A percentile compares a stretch with the other conserved stretches of the same genome.
phyloP scores from a whole-genome alignment of 2,329 filamentous ascomycete species.

The Alternaria triticina region DNA sequence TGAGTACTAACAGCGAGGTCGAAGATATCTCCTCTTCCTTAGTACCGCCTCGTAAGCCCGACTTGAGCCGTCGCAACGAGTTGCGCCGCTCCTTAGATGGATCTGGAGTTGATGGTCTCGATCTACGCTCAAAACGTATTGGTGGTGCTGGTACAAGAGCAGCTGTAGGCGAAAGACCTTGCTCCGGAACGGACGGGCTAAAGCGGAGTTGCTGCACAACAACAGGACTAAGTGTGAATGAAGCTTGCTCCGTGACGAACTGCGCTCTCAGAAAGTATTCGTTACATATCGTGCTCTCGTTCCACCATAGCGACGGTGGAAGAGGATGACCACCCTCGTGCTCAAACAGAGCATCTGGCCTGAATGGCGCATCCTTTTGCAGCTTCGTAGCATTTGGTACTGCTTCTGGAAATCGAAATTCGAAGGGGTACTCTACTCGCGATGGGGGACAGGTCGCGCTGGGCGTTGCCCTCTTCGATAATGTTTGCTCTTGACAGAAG shows the following conservation, averaged over 20 bases:
- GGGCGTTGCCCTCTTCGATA: conserved; percentile 11
- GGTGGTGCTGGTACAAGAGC: conserved; percentile 10
- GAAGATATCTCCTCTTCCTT: conserved; percentile 17
- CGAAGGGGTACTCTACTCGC: conserved; percentile 27
- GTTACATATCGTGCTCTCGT: conserved; percentile 19
- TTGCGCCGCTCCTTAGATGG: conserved; percentile 5
- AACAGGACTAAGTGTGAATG: conserved; percentile 21
- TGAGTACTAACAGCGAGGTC: conserved; percentile 21
- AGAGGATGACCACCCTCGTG: conserved; percentile 17
- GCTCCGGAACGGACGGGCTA: conserved; percentile 22
- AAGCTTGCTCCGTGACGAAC: conserved; percentile 17
- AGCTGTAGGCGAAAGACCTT: background rate
- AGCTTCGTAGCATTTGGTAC: conserved; percentile 16
- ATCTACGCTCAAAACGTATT: conserved; percentile 19
- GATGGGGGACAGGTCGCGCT: conserved; percentile 22
- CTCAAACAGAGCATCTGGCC: conserved; percentile 17
- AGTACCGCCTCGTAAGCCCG: conserved; percentile 5
- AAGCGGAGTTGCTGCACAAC: conserved; percentile 27
- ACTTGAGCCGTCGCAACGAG: conserved; percentile 14
- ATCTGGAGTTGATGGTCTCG: conserved; percentile 16
- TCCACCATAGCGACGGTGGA: conserved; percentile 27
- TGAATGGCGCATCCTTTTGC: conserved; percentile 14
- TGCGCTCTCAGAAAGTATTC: conserved; percentile 30
- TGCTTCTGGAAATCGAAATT: conserved; percentile 29
- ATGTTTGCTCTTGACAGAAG: conserved; percentile 16